phyloP scores from a whole-genome alignment of 1,284 basidiomycete genomes.

The Rhodofomes roseus region DNA sequence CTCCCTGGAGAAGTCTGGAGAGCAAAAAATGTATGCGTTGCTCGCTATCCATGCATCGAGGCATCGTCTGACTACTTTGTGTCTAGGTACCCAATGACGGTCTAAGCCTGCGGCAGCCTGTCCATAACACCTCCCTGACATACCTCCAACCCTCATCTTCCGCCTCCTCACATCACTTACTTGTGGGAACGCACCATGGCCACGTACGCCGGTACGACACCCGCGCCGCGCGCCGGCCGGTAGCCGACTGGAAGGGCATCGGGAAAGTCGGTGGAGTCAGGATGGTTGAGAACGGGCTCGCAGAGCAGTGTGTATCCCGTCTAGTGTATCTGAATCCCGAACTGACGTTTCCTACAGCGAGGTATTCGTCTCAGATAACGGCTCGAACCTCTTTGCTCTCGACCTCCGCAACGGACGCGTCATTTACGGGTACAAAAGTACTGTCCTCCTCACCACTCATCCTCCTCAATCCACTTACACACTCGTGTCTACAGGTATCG shows the following conservation, averaged over 20 bases:
- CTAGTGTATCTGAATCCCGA: not conserved
- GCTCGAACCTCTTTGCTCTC: conserved; percentile 64
- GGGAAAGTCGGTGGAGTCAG: conserved; percentile 68
- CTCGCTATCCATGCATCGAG: not conserved
- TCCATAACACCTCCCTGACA: conserved; percentile 70
- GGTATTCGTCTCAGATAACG: conserved; percentile 72
- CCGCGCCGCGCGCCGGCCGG: conserved; percentile 66
- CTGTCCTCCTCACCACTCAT: not conserved
- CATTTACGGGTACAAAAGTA: conserved; percentile 73
- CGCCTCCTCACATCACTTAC: conserved; percentile 46
- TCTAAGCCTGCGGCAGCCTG: conserved; percentile 76
- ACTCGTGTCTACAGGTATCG: conserved; percentile 48
- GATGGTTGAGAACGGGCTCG: conserved; percentile 53
- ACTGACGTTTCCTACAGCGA: conserved; percentile 47
- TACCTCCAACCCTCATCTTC: conserved; percentile 46
- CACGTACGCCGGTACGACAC: conserved; percentile 81
- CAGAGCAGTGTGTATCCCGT: conserved; percentile 63
- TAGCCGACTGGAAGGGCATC: conserved; percentile 61
- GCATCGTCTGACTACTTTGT: not conserved
- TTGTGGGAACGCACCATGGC: conserved; percentile 76
- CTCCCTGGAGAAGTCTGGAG: conserved; percentile 76
- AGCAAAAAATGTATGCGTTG: conserved; percentile 60
- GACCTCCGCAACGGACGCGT: conserved; percentile 75
- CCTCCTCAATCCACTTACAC: not conserved
- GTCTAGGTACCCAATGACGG: conserved; percentile 71